These are phyloP conservation scores for Filosporella fistucella DNA, from an alignment of 495 filamentous ascomycete species.

Conservation along the genomic window DNA sequence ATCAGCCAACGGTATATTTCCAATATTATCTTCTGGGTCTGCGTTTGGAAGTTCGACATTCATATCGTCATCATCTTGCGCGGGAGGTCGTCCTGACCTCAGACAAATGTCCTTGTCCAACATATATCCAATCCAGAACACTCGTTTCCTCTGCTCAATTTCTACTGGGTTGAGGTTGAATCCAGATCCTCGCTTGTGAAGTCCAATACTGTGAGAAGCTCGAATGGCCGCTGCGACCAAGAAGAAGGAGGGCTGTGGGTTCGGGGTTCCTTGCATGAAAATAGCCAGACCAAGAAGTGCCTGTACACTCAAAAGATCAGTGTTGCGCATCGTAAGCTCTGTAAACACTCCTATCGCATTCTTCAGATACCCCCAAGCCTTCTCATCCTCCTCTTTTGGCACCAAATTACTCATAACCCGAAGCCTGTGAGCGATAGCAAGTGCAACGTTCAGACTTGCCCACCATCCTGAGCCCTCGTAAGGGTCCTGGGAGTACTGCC, in stretches of 20 bases:
- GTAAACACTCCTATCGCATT: slow-evolving; percentile 91
- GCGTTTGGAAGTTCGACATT: slow-evolving; percentile 93
- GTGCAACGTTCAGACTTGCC: slow-evolving; percentile 90
- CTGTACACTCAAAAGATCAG: slow-evolving; percentile 94
- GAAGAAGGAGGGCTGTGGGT: slow-evolving; percentile 92
- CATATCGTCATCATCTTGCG: slow-evolving; percentile 97
- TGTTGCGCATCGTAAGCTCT: slow-evolving; percentile 92
- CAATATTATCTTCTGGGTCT: slow-evolving; percentile 85
- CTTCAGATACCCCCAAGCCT: slow-evolving; percentile 93
- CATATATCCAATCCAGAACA: slow-evolving; percentile 98
- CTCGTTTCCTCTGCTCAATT: slow-evolving; percentile 90
- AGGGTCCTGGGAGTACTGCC: slow-evolving; percentile 88
- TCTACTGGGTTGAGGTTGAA: slow-evolving; percentile 90
- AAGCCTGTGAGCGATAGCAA: slow-evolving; percentile 87
- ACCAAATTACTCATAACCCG: slow-evolving; percentile 95
- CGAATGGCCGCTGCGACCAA: slow-evolving; percentile 91
- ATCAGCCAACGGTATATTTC: slow-evolving; percentile 84
- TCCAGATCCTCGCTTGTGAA: slow-evolving; percentile 87
- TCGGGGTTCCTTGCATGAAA: slow-evolving; percentile 94
- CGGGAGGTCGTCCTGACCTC: slow-evolving; percentile 84
- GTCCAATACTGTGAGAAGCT: slow-evolving; percentile 86
- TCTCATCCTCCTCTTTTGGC: slow-evolving; percentile 82
- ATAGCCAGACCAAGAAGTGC: slow-evolving; percentile 92
- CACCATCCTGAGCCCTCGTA: slow-evolving; percentile 97
- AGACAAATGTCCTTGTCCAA: slow-evolving; percentile 95